A percentile compares a stretch with the other conserved stretches of the same genome.
Evolutionary conservation across 2,329 filamentous ascomycete species (phyloP).

Genomic region (Pestalotiopsis fici): DNA sequence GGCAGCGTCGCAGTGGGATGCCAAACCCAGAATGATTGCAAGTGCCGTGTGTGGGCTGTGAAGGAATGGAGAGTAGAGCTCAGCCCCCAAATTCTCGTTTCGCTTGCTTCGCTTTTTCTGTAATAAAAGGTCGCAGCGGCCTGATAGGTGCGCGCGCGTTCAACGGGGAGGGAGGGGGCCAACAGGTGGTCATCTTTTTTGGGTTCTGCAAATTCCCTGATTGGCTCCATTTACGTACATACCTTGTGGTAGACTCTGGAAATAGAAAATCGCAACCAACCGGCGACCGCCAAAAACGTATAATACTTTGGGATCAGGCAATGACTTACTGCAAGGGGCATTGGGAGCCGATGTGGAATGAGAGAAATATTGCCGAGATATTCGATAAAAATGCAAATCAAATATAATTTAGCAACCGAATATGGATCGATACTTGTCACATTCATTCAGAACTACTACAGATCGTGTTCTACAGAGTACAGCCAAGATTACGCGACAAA

Average conservation of each 20-base stretch:
- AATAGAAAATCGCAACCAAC: background rate
- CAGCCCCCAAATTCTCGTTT: background rate
- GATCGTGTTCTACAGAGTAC: background rate
- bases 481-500: too few relatives aligned
- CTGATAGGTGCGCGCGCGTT: slow-evolving; percentile 9
- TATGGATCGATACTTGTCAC: too few relatives aligned
- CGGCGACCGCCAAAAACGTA: background rate
- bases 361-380: too few relatives aligned
- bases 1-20: slow-evolving; percentile 1
- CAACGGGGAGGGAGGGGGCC: background rate
- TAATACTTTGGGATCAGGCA: background rate
- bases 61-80: background rate
- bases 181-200: background rate
- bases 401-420: background rate
- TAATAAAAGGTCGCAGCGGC: background rate
- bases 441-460: background rate
- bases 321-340: background rate
- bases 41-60: background rate
- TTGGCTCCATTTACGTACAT: background rate
- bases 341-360: background rate
- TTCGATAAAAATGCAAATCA: background rate
- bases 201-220: background rate
- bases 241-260: background rate
- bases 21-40: background rate
- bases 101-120: background rate